Conservation (phyloP, 768 basidiomycete species). For the Coprinellus micaceus region DNA sequence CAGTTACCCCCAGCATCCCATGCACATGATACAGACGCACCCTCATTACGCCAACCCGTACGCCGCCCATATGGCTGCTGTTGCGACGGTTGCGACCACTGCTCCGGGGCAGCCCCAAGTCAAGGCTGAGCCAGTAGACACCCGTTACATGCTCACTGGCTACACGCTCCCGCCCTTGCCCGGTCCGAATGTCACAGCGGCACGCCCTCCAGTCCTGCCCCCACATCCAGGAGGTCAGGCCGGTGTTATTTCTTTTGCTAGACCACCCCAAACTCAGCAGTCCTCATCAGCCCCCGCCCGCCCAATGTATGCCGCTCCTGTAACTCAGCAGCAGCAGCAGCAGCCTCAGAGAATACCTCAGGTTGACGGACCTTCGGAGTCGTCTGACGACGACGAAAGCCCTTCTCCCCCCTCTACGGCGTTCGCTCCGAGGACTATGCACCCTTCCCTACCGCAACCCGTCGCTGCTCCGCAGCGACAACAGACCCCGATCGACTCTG, state of each 20-base stretch:
- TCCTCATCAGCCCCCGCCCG: constrained; percentile 10
- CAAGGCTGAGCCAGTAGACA: constrained; percentile 73
- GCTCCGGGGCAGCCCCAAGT: constrained; percentile 44
- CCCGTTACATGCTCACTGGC: constrained; percentile 56
- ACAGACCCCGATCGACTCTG: constrained; percentile 49
- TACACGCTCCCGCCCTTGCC: constrained; percentile 56
- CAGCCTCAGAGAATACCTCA: constrained; percentile 58
- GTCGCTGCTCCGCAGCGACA: constrained; percentile 32
- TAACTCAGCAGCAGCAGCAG: constrained; percentile 15
- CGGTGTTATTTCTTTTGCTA: constrained; percentile 53
- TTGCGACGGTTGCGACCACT: constrained; percentile 30
- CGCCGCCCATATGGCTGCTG: constrained; percentile 37
- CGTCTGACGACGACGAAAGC: constrained; percentile 57
- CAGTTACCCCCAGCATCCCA: constrained; percentile 56
- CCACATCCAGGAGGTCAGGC: constrained; percentile 58
- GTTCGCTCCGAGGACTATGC: constrained; percentile 67
- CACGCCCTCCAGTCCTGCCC: constrained; percentile 32
- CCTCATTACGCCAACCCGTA: constrained; percentile 60
- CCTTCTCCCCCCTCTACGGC: constrained; percentile 62
- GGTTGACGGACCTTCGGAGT: constrained; percentile 76
- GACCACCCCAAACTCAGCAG: constrained; percentile 23
- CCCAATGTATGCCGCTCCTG: constrained; percentile 11
- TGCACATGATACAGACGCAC: constrained; percentile 52
- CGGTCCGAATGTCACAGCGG: constrained; percentile 57
- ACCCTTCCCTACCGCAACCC: constrained; percentile 75